Evolutionary conservation across 768 basidiomycete genomes (phyloP).

Genomic region (Suillus clintonianus): DNA sequence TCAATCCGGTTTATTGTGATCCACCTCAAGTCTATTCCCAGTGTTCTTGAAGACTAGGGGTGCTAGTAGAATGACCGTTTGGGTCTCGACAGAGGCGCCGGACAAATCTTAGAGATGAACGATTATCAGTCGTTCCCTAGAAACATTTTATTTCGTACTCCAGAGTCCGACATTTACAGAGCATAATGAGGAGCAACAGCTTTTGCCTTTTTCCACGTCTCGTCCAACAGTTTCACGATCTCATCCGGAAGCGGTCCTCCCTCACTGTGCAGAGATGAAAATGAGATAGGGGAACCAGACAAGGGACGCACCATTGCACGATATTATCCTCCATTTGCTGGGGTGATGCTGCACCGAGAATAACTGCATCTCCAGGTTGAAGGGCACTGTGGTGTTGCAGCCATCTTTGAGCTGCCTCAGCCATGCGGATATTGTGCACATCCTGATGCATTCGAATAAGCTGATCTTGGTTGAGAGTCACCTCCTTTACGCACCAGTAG

Average conservation of each 20-base stretch:
- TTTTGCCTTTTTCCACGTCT: slow-evolving; percentile 11
- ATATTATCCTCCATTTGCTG: slow-evolving; percentile 36
- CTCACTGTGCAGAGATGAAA: slow-evolving; percentile 13
- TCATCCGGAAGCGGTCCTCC: slow-evolving; percentile 15
- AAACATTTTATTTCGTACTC: not conserved
- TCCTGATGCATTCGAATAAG: slow-evolving; percentile 8
- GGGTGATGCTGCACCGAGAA: slow-evolving; percentile 39
- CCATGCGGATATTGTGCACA: slow-evolving; percentile 8
- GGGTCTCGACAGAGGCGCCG: no score
- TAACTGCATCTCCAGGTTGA: slow-evolving; percentile 28
- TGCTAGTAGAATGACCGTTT: no score
- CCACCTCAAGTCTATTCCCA: no score
- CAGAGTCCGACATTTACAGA: not conserved
- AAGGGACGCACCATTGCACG: slow-evolving; percentile 13
- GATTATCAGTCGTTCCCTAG: no score
- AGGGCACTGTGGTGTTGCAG: slow-evolving; percentile 21
- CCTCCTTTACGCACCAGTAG: slow-evolving; percentile 4
- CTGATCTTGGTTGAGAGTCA: not conserved
- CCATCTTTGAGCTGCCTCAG: slow-evolving; percentile 15
- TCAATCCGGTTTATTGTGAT: no score
- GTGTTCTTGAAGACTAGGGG: no score
- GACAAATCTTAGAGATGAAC: no score
- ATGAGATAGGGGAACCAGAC: not conserved
- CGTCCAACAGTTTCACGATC: slow-evolving; percentile 11
- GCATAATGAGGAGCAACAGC: slow-evolving; percentile 12